Evolutionary conservation across 2,329 filamentous ascomycete genomes (phyloP).

Genomic region (Fusarium nygamai): DNA sequence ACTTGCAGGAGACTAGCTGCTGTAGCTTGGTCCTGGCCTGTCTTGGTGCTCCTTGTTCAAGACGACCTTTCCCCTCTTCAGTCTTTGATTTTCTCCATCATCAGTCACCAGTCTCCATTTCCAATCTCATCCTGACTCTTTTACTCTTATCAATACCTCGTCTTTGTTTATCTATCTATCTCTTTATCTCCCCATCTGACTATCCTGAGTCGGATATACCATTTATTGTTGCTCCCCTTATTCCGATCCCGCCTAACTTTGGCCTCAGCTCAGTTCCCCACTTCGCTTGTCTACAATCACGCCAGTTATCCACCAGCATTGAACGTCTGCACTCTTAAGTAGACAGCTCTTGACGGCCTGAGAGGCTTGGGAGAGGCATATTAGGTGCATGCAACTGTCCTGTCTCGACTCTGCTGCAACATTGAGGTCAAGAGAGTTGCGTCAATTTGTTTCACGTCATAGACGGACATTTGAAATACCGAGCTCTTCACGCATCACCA

Average conservation of each 20-base stretch:
- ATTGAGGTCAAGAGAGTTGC: neutral
- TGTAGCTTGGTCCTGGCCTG: conserved; percentile 18
- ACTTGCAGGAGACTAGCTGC: conserved; percentile 26
- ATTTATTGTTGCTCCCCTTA: conserved; percentile 6
- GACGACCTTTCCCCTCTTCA: conserved; percentile 25
- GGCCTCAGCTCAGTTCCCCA: conserved; percentile 25
- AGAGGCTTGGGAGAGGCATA: neutral
- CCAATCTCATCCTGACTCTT: neutral
- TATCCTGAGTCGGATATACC: neutral
- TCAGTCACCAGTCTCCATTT: neutral
- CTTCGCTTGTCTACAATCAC: conserved; percentile 34
- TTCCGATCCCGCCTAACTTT: conserved; percentile 9
- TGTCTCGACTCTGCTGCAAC: neutral
- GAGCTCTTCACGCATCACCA: conserved; percentile 22
- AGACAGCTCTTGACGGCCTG: neutral
- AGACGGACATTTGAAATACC: neutral
- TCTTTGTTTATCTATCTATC: neutral
- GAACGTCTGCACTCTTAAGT: conserved; percentile 1
- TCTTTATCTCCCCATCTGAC: neutral
- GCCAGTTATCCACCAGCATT: conserved; percentile 19
- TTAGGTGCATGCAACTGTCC: neutral
- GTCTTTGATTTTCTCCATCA: conserved; percentile 4
- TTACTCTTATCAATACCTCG: neutral
- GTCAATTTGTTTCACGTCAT: neutral
- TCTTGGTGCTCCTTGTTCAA: conserved; percentile 9